phyloP scores from a whole-genome alignment of 1,139 yeast genomes.

The Debaryomyces nepalensis region DNA sequence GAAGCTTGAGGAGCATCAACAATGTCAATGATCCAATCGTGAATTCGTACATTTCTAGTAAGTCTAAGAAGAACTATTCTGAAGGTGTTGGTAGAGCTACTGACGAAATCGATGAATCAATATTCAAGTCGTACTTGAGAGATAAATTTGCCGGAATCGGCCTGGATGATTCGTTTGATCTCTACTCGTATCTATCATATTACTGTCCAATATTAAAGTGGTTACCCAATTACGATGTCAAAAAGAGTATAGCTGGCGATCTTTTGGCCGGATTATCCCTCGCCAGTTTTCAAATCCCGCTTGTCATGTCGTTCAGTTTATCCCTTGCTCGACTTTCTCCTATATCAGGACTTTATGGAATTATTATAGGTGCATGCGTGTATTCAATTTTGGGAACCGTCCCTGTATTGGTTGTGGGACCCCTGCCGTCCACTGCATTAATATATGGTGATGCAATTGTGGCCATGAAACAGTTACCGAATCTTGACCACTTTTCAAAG shows the following conservation, averaged over 20 bases:
- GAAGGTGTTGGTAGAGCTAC: background rate
- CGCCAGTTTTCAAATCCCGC: slow-evolving; percentile 41
- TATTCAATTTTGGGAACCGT: slow-evolving; percentile 39
- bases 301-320: slow-evolving; percentile 41
- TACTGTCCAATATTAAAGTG: slow-evolving; percentile 39
- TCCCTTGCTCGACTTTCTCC: slow-evolving; percentile 41
- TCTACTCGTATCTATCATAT: slow-evolving; percentile 35
- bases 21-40: slow-evolving; percentile 25
- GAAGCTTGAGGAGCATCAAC: slow-evolving; percentile 23
- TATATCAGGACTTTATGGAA: slow-evolving; percentile 34
- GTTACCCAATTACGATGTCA: slow-evolving; percentile 32
- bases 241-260: slow-evolving; percentile 30
- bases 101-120: slow-evolving; percentile 18
- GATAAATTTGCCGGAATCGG: slow-evolving; percentile 14
- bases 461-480: slow-evolving; percentile 22
- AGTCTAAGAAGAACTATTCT: slow-evolving; percentile 5
- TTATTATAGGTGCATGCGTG: slow-evolving; percentile 31
- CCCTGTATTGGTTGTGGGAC: slow-evolving; percentile 41
- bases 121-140: slow-evolving; percentile 15
- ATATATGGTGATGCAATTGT: slow-evolving; percentile 38
- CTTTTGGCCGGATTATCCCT: slow-evolving; percentile 38
- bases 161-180: slow-evolving; percentile 20
- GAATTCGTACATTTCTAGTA: slow-evolving; percentile 18
- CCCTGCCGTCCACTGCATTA: slow-evolving; percentile 39
- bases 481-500: slow-evolving; percentile 21